phyloP scores from a whole-genome alignment of 176 grass and related monocot species.

The Avena eriantha region DNA sequence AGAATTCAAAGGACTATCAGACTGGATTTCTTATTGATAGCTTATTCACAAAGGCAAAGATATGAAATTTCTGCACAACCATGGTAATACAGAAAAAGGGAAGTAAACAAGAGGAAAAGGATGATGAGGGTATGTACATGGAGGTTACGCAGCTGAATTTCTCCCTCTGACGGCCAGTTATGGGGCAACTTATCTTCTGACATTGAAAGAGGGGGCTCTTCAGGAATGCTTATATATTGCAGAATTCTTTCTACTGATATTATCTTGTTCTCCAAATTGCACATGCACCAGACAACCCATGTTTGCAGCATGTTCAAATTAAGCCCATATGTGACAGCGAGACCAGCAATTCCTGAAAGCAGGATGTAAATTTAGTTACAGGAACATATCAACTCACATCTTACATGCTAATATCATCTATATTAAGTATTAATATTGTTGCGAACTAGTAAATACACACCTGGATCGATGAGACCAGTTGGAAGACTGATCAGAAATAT shows the following conservation, averaged over 20 bases:
- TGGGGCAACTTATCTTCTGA: conserved; percentile 52
- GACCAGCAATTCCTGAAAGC: conserved; percentile 76
- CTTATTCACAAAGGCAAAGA: not conserved
- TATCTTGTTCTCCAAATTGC: conserved; percentile 82
- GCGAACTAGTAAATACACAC: conserved; percentile 40
- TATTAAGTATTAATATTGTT: conserved; percentile 12
- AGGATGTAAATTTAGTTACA: conserved; percentile 23
- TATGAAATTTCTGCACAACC: not conserved
- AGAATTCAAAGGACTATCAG: not conserved
- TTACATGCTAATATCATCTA: not conserved
- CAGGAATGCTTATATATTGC: conserved; percentile 76
- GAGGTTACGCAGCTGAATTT: conserved; percentile 62
- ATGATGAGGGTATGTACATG: conserved; percentile 48
- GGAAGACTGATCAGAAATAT: conserved; percentile 70
- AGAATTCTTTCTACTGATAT: conserved; percentile 96
- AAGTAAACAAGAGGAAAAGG: not conserved
- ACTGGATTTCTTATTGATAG: not conserved
- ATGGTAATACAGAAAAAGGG: not conserved
- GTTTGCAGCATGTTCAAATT: conserved; percentile 81
- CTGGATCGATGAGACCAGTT: conserved; percentile 72
- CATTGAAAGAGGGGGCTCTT: conserved; percentile 68
- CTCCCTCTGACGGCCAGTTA: conserved; percentile 62
- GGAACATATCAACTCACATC: not conserved
- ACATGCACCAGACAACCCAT: conserved; percentile 79
- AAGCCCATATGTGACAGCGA: conserved; percentile 90